Evolutionary conservation across 176 grass and related monocot genomes (phyloP).

Genomic region (Cenchrus purpureus): DNA sequence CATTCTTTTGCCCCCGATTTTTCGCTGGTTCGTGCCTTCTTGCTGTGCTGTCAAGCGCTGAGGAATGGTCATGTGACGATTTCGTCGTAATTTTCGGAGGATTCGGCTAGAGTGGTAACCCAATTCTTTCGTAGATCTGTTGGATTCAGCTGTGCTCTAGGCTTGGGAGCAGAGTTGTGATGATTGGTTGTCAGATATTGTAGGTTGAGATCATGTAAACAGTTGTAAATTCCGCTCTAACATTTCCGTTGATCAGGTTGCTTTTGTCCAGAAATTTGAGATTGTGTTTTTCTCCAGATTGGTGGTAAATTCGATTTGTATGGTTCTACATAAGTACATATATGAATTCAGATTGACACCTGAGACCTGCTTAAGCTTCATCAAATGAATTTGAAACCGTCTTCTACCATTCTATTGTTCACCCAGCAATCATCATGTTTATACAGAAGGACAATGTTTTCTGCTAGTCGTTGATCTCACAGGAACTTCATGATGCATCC

Average conservation of each 20-base stretch:
- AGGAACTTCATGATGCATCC: background rate
- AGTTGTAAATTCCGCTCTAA: conserved; percentile 44
- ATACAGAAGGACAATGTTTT: background rate
- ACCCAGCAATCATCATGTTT: background rate
- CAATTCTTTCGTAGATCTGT: conserved; percentile 46
- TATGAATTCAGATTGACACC: background rate
- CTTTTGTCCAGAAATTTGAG: background rate
- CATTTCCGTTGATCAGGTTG: conserved; percentile 1
- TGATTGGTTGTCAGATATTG: conserved; percentile 15
- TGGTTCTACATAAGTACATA: background rate
- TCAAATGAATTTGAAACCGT: background rate
- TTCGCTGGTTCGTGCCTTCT: background rate
- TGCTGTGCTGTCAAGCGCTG: background rate
- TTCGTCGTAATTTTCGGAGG: conserved; percentile 30
- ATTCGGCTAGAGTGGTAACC: conserved; percentile 22
- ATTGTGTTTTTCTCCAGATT: background rate
- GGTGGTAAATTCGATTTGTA: background rate
- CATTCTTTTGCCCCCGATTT: background rate
- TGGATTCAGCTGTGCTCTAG: conserved; percentile 6
- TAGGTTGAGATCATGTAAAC: conserved; percentile 38
- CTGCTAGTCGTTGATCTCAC: background rate
- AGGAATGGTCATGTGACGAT: conserved; percentile 14
- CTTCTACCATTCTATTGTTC: background rate
- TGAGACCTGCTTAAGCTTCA: background rate
- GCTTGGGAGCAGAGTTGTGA: conserved; percentile 14